Evolutionary conservation across 805 yeast genomes (phyloP).

Genomic region (Candida xyloterini): DNA sequence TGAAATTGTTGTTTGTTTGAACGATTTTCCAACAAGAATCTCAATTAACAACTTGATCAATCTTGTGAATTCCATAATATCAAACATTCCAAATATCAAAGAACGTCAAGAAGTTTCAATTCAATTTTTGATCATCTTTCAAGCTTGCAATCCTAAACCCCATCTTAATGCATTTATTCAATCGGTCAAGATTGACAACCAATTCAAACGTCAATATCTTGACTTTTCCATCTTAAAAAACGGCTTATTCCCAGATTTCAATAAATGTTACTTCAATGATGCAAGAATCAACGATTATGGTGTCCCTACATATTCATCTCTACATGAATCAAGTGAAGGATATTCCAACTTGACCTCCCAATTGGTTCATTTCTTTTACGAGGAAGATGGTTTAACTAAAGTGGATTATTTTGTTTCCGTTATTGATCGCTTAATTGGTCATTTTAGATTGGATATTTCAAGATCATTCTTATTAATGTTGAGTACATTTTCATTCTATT

Average conservation of each 20-base stretch:
- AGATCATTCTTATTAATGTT: conserved; percentile 64
- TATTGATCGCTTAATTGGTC: conserved; percentile 63
- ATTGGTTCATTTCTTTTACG: conserved; percentile 40
- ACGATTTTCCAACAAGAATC: conserved; percentile 26
- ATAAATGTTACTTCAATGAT: conserved; percentile 28
- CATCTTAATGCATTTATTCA: conserved; percentile 24
- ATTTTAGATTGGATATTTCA: conserved; percentile 69
- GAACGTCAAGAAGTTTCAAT: conserved; percentile 22
- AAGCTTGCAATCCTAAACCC: conserved; percentile 23
- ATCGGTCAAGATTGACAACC: conserved; percentile 25
- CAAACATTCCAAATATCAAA: conserved; percentile 18
- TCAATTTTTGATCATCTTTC: conserved; percentile 27
- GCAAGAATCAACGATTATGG: conserved; percentile 31
- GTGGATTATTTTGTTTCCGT: conserved; percentile 44
- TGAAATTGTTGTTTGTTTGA: conserved; percentile 24
- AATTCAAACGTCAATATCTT: conserved; percentile 28
- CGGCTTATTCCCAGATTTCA: conserved; percentile 31
- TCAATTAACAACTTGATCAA: conserved; percentile 13
- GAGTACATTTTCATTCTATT: conserved; percentile 45
- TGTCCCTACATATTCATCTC: conserved; percentile 47
- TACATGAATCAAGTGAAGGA: conserved; percentile 78
- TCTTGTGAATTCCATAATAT: conserved; percentile 22
- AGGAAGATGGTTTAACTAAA: conserved; percentile 40
- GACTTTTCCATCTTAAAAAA: conserved; percentile 26
- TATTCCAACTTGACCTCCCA: conserved; percentile 61